Conservation (phyloP, 495 filamentous ascomycete genomes). For the Penicillium crystallinum region DNA sequence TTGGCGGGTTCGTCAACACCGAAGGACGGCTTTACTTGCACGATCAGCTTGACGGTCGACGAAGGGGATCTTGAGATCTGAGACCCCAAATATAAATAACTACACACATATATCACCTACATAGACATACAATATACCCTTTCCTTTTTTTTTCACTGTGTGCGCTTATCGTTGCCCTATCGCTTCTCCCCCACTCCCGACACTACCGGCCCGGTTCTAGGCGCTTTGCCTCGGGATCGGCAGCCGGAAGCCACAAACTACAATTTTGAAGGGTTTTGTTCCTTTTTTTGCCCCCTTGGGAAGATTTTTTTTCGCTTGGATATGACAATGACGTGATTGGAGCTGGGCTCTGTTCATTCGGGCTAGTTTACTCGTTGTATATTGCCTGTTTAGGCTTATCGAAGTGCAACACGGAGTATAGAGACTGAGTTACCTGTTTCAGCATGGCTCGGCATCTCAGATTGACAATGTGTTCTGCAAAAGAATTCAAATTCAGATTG, state of each 20-base stretch:
- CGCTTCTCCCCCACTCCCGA: conserved; percentile 3
- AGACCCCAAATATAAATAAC: not conserved
- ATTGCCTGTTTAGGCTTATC: not conserved
- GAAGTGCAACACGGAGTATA: not conserved
- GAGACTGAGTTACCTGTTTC: not conserved
- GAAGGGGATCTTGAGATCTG: conserved; percentile 8
- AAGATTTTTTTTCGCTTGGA: not conserved
- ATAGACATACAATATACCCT: conserved; percentile 29
- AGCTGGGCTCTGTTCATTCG: not conserved
- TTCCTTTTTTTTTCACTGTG: conserved; percentile 12
- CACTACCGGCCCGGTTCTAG: not conserved
- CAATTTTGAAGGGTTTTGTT: not conserved
- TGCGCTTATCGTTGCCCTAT: conserved; percentile 9
- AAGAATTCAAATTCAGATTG: too few relatives aligned
- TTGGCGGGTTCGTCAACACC: conserved; percentile 80
- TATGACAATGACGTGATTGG: not conserved
- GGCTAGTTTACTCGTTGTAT: not conserved
- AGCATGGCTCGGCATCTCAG: not conserved
- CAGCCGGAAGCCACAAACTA: not conserved
- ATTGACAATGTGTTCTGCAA: not conserved
- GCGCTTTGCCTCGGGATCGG: not conserved
- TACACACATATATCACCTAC: not conserved
- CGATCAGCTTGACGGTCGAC: conserved; percentile 21
- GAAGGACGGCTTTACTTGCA: conserved; percentile 41
- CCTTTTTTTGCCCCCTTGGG: not conserved